Percentiles rank a stretch among this genome's conserved stretches.
Evolutionary conservation across 768 basidiomycete genomes (phyloP).

Genomic region (Roridomyces roridus): DNA sequence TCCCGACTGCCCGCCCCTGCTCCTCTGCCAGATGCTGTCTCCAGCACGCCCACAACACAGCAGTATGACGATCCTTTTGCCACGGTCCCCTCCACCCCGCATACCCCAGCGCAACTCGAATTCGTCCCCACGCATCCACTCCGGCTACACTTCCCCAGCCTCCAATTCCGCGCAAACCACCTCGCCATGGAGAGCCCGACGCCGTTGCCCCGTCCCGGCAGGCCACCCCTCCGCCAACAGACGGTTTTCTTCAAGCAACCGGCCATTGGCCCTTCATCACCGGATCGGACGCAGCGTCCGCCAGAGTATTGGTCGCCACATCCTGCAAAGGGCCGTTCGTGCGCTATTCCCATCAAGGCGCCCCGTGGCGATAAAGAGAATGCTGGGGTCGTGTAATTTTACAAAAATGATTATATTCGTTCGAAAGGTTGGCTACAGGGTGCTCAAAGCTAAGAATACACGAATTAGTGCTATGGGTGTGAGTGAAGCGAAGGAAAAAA

Average conservation of each 20-base stretch:
- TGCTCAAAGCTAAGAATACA: background rate
- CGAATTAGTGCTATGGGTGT: background rate
- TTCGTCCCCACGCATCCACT: conserved; percentile 10
- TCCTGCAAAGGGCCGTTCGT: conserved; percentile 19
- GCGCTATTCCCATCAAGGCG: conserved; percentile 20
- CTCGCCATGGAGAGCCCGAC: conserved; percentile 19
- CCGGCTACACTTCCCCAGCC: background rate
- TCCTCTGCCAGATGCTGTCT: background rate
- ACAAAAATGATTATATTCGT: too few relatives aligned
- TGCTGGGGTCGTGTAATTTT: too few relatives aligned
- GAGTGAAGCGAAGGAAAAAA: too few relatives aligned
- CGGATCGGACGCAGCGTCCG: background rate
- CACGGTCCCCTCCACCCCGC: background rate
- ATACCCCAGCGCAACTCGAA: too few relatives aligned
- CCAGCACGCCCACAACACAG: background rate
- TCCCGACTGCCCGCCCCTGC: background rate
- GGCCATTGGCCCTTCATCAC: background rate
- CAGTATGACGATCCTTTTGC: conserved; percentile 7
- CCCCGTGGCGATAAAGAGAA: conserved; percentile 18
- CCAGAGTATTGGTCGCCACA: conserved; percentile 18
- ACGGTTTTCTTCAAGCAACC: conserved; percentile 19
- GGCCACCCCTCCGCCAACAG: conserved; percentile 18
- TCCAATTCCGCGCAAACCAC: conserved; percentile 1
- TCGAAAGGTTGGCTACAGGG: too few relatives aligned
- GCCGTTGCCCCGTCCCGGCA: background rate